These are phyloP conservation scores for Cadophora luteo-olivacea DNA, from an alignment of 2,329 filamentous ascomycete genomes.

Conservation along the genomic window DNA sequence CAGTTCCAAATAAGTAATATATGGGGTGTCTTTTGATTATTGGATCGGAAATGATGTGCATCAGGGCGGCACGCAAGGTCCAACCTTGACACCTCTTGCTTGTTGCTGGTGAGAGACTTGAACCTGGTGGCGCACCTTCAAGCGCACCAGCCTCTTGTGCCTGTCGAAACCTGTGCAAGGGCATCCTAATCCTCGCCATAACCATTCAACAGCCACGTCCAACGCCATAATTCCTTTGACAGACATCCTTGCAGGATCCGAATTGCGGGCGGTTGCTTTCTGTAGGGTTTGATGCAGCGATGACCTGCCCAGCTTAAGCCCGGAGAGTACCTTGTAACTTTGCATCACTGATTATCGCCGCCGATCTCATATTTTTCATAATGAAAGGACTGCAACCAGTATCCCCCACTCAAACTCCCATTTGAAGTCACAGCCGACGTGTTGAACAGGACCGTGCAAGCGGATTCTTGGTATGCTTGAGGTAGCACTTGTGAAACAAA, in stretches of 20 bases:
- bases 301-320: background rate
- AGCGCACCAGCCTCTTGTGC: slow-evolving; percentile 18
- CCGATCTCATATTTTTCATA: slow-evolving; percentile 30
- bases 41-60: slow-evolving; percentile 36
- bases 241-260: slow-evolving; percentile 31
- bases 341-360: slow-evolving; percentile 25
- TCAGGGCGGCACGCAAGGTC: slow-evolving; percentile 33
- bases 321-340: slow-evolving; percentile 21
- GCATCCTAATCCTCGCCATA: slow-evolving; percentile 37
- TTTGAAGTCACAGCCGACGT: slow-evolving; percentile 8
- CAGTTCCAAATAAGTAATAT: slow-evolving; percentile 26
- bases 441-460: slow-evolving; percentile 17
- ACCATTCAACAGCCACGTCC: slow-evolving; percentile 34
- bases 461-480: background rate
- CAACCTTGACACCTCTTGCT: slow-evolving; percentile 19
- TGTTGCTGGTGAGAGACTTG: slow-evolving; percentile 24
- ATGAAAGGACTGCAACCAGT: slow-evolving; percentile 22
- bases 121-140: slow-evolving; percentile 21
- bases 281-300: slow-evolving; percentile 17
- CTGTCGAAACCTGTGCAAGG: slow-evolving; percentile 36
- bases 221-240: slow-evolving; percentile 26
- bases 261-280: slow-evolving; percentile 33
- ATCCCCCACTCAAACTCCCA: slow-evolving; percentile 7
- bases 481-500: background rate
- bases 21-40: slow-evolving; percentile 24